Evolutionary conservation across 2,329 filamentous ascomycete genomes (phyloP).

Genomic region (Ustilaginoidea virens): DNA sequence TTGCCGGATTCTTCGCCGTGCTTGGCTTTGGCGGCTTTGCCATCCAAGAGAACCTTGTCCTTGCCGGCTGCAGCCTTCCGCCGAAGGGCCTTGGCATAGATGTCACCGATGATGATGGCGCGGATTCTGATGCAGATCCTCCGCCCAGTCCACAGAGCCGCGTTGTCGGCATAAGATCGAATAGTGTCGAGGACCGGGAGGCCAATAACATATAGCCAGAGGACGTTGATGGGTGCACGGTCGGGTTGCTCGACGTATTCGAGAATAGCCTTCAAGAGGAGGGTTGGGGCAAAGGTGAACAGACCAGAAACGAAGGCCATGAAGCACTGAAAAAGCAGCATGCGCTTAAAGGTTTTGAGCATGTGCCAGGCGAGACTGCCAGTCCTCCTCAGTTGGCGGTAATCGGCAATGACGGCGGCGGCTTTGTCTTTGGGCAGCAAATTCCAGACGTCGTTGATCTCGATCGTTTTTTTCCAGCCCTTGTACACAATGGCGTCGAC

Average conservation of each 20-base stretch:
- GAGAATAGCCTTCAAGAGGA: slow-evolving; percentile 80
- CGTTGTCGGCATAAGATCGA: slow-evolving; percentile 69
- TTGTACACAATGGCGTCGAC: slow-evolving; percentile 78
- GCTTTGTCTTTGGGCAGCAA: slow-evolving; percentile 79
- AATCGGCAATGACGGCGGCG: slow-evolving; percentile 61
- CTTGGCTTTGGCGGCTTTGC: slow-evolving; percentile 22
- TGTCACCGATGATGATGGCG: slow-evolving; percentile 91
- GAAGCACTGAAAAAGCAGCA: slow-evolving; percentile 58
- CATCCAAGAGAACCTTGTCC: slow-evolving; percentile 56
- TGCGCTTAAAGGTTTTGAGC: slow-evolving; percentile 66
- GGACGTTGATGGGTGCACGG: slow-evolving; percentile 63
- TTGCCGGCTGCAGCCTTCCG: slow-evolving; percentile 70
- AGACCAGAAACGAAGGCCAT: slow-evolving; percentile 70
- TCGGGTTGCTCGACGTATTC: slow-evolving; percentile 83
- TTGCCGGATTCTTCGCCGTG: slow-evolving; percentile 16
- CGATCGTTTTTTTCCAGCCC: slow-evolving; percentile 72
- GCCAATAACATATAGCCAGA: slow-evolving; percentile 90
- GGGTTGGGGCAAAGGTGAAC: slow-evolving; percentile 80
- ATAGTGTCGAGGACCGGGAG: slow-evolving; percentile 71
- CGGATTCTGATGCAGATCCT: slow-evolving; percentile 88
- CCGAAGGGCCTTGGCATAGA: slow-evolving; percentile 88
- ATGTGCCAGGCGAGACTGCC: slow-evolving; percentile 66
- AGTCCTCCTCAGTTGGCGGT: slow-evolving; percentile 74
- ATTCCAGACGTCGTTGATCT: slow-evolving; percentile 85
- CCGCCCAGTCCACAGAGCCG: slow-evolving; percentile 83